Percentiles rank a stretch among this genome's conserved stretches.
phyloP scores from a whole-genome alignment of 306 rosid genomes.

The Lotus japonicus region DNA sequence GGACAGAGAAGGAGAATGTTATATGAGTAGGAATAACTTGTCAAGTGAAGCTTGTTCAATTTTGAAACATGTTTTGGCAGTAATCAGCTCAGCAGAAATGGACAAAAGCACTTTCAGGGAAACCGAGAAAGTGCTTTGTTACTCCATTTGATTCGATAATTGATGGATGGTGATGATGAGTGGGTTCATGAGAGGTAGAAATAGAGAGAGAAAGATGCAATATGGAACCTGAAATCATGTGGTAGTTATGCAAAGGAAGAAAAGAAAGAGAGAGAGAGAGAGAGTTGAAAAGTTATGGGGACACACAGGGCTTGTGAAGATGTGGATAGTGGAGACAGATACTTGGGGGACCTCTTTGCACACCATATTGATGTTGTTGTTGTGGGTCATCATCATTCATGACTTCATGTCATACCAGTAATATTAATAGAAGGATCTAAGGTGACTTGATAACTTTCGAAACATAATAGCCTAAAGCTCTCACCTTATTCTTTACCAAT shows the following conservation, averaged over 20 bases:
- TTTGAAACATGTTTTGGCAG: conserved; percentile 31
- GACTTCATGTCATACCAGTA: neutral
- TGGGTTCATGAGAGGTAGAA: neutral
- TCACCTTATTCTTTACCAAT: conserved; percentile 10
- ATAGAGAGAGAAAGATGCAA: neutral
- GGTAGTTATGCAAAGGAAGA: conserved; percentile 40
- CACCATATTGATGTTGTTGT: conserved; percentile 10
- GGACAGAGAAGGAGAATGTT: neutral
- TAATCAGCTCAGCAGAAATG: conserved; percentile 17
- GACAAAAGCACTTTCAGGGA: conserved; percentile 52
- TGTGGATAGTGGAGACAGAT: conserved; percentile 12
- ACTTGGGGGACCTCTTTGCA: neutral
- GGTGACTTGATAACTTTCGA: conserved; percentile 15
- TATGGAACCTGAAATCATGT: conserved; percentile 35
- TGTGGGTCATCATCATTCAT: conserved; percentile 35
- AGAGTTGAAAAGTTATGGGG: conserved; percentile 28
- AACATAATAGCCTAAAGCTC: neutral
- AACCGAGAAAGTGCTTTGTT: conserved; percentile 66
- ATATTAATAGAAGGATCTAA: conserved; percentile 20
- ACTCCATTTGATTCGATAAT: neutral
- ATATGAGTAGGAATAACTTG: conserved; percentile 6
- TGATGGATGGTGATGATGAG: neutral
- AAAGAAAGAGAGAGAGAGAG: too few species aligned
- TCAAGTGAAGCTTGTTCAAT: conserved; percentile 31
- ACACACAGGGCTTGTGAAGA: conserved; percentile 11